Evolutionary conservation across 2,329 filamentous ascomycete species (phyloP).

Genomic region (Apiospora koreana): DNA sequence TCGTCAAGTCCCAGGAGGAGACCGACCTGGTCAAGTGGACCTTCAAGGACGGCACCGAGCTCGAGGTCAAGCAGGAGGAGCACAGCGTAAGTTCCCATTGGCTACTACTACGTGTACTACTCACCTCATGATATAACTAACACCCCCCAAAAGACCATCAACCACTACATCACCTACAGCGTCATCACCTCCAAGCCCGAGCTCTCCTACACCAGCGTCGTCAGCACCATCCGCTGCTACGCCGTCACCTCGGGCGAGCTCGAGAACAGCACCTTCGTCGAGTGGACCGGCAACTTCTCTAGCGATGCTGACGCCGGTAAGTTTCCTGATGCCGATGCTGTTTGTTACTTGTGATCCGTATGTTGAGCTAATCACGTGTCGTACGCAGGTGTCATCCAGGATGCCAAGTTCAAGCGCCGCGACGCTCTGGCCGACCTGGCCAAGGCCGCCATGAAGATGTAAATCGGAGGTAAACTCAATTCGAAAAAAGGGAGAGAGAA

Average conservation of each 20-base stretch:
- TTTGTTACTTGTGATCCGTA: conserved; percentile 40
- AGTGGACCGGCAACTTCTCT: conserved; percentile 71
- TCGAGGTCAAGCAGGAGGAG: conserved; percentile 77
- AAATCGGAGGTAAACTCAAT: neutral
- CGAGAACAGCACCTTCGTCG: conserved; percentile 66
- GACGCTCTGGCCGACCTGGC: conserved; percentile 70
- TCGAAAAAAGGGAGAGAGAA: neutral
- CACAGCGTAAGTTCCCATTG: conserved; percentile 57
- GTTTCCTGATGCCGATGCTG: conserved; percentile 26
- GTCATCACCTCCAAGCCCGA: conserved; percentile 68
- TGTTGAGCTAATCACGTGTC: conserved; percentile 18
- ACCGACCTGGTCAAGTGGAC: conserved; percentile 70
- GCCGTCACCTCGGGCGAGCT: conserved; percentile 66
- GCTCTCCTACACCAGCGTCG: conserved; percentile 64
- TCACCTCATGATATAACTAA: neutral
- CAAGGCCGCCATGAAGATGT: conserved; percentile 44
- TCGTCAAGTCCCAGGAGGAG: conserved; percentile 65
- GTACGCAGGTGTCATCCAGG: conserved; percentile 64
- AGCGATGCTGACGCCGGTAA: conserved; percentile 67
- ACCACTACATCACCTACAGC: conserved; percentile 75
- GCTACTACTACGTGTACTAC: neutral
- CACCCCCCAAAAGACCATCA: conserved; percentile 50
- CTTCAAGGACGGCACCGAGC: conserved; percentile 68
- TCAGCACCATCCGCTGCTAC: conserved; percentile 67
- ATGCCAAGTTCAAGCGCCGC: conserved; percentile 75